Base-by-base conservation (phyloP, 2,329 filamentous ascomycete genomes). In the Paramyrothecium roridum region DNA sequence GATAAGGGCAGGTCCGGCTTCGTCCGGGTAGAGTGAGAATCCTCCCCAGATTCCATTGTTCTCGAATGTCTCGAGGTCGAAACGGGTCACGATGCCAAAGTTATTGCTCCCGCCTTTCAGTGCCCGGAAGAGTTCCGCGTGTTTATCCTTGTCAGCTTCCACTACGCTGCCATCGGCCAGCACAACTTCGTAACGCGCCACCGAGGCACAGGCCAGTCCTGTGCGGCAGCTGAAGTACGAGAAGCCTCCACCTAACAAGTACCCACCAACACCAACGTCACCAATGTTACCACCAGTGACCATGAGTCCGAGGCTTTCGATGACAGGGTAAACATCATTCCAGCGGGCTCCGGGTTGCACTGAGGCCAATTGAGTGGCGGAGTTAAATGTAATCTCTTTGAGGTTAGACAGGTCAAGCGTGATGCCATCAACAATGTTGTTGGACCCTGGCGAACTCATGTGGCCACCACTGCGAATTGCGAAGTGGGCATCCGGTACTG, bases 221-320 rank as follows among this genome's bases (percentile, higher is more conserved):
- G 58, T 48, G 1, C 60, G 58, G 13, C 53, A 52, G 8, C 59
- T 61, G 21, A 63, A 62, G 52, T 58, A 65, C 2, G 64, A 64
- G 2, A 62, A 55, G 48, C 65, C 64, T 16, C 64, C 66, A 12
- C 65, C 65, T 2, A 66, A 56, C 16, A 57, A 60, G 26, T 65
- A 49, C 2, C 66, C 66, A 26, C 46, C 19, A 20, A 48, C 22
- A 8, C 19, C 46, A 4, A 48, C 22, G 16, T 48, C 19, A 21
- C 46, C 46, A 8, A 48, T 21, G 22, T 20, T 13, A 21, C 46
- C 19, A 20, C 19, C 46, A 3, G 19, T 26, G 16, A 48, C 46
- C 46, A 21, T 26, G 4, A 48, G 17, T 6, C 19, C 19, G 20
- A 6, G 22, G n/a, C 22, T 48, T n/a, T 21, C 46, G 12, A 43